phyloP scores from a whole-genome alignment of 2,329 filamentous ascomycete species.

The Neonectria sp. region DNA sequence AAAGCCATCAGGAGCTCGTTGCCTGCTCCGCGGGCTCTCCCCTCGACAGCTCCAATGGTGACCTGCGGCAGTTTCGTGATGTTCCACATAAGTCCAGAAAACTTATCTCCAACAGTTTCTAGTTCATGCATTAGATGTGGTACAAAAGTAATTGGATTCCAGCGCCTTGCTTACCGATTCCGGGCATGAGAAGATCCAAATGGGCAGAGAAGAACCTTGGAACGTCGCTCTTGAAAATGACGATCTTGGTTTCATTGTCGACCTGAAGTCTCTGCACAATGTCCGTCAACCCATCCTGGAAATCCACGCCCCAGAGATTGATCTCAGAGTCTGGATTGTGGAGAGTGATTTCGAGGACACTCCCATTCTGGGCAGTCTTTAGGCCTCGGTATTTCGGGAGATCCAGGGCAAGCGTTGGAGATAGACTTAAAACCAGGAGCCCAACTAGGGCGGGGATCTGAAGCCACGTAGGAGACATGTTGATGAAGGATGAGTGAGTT shows the following conservation, averaged over 20 bases:
- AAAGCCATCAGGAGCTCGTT: constrained; percentile 11
- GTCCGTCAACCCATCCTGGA: not conserved
- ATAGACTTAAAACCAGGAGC: not conserved
- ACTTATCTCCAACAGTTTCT: not conserved
- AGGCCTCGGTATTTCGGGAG: not conserved
- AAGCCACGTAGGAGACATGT: not conserved
- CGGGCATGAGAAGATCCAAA: constrained; percentile 2
- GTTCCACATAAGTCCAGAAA: constrained; percentile 9
- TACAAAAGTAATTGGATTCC: not conserved
- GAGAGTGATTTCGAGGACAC: not conserved
- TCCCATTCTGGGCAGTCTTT: not conserved
- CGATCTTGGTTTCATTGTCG: constrained; percentile 14
- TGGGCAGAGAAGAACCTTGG: constrained; percentile 7
- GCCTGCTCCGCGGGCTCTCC: constrained; percentile 14
- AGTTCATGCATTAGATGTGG: not conserved
- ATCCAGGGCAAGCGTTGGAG: not conserved
- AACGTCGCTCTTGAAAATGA: constrained; percentile 17
- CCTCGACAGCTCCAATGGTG: constrained; percentile 20
- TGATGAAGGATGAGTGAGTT: not conserved
- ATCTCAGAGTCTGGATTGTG: not conserved
- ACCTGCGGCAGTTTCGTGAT: constrained; percentile 8
- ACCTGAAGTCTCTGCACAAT: constrained; percentile 4
- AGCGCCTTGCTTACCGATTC: not conserved
- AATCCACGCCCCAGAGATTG: constrained; percentile 9
- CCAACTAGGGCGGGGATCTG: not conserved